A percentile compares a stretch with the other conserved stretches of the same genome.
These are phyloP conservation scores for Violaceomyces palustris DNA, from an alignment of 1,284 basidiomycete species.

Conservation along the genomic window DNA sequence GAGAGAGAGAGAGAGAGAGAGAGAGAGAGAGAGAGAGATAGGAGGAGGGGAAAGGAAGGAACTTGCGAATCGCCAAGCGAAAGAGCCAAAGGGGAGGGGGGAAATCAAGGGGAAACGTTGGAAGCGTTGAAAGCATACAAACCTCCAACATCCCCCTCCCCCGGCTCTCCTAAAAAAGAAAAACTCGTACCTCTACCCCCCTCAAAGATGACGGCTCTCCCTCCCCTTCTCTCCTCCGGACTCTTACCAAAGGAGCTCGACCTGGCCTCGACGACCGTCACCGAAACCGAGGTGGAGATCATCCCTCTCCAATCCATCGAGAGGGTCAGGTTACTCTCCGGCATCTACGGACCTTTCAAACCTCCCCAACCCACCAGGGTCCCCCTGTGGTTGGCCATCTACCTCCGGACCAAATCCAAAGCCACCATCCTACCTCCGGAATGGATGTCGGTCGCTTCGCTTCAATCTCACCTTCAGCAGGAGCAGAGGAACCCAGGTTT, in stretches of 20 bases:
- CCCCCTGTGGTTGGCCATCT: conserved; percentile 90
- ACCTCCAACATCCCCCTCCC: no score
- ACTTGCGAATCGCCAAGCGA: no score
- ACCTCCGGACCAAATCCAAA: conserved; percentile 87
- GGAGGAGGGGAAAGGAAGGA: no score
- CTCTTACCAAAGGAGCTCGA: conserved; percentile 11
- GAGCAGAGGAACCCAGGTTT: conserved; percentile 49
- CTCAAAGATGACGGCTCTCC: no score
- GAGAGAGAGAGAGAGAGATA: no score
- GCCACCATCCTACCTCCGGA: conserved; percentile 82
- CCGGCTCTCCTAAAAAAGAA: no score
- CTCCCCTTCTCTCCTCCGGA: no score
- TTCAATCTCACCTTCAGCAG: conserved; percentile 59
- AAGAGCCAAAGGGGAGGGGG: no score
- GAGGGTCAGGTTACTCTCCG: conserved; percentile 43
- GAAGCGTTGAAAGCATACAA: no score
- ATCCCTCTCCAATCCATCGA: conserved; percentile 45
- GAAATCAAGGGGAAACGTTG: no score
- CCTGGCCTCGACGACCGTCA: conserved; percentile 27
- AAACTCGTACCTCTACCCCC: no score
- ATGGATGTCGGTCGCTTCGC: conserved; percentile 77
- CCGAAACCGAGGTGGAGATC: conserved; percentile 32
- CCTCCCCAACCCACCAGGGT: conserved; percentile 77
- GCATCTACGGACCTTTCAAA: conserved; percentile 75
- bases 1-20: no score